These are phyloP conservation scores for Pleurotus citrinopileatus DNA, from an alignment of 768 basidiomycete species.

Conservation along the genomic window DNA sequence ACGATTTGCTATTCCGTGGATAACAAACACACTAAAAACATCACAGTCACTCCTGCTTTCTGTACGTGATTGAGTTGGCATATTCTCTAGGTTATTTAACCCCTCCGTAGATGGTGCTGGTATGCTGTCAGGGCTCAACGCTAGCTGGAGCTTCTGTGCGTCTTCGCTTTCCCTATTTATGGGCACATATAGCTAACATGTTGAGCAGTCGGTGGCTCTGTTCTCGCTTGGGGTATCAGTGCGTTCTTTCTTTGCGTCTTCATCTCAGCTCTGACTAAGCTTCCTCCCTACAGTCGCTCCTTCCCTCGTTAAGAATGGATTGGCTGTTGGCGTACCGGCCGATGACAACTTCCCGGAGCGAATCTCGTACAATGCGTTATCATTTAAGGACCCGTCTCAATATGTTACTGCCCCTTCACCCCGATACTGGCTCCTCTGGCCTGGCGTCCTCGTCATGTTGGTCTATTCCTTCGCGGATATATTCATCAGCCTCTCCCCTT, in stretches of 20 bases:
- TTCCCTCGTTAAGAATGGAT: conserved; percentile 47
- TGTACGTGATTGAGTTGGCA: conserved; percentile 56
- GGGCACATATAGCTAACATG: no score
- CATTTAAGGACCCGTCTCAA: conserved; percentile 38
- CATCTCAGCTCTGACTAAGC: background rate
- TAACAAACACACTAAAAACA: conserved; percentile 1
- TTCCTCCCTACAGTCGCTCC: conserved; percentile 40
- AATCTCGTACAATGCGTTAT: conserved; percentile 41
- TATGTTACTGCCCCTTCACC: conserved; percentile 46
- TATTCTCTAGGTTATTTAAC: conserved; percentile 52
- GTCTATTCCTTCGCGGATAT: conserved; percentile 58
- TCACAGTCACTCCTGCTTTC: conserved; percentile 50
- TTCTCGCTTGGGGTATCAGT: conserved; percentile 64
- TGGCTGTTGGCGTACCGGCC: conserved; percentile 38
- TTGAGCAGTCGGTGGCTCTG: conserved; percentile 42
- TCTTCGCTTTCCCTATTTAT: conserved; percentile 9
- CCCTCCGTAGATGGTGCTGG: conserved; percentile 37
- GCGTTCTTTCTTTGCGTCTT: conserved; percentile 14
- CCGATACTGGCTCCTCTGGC: conserved; percentile 64
- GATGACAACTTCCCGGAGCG: conserved; percentile 38
- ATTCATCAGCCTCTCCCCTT: conserved; percentile 34
- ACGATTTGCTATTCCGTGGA: background rate
- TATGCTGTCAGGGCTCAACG: conserved; percentile 55
- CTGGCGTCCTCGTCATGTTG: conserved; percentile 60
- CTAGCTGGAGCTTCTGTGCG: conserved; percentile 57